Percentiles rank a stretch among this genome's conserved stretches.
Evolutionary conservation across 2,329 filamentous ascomycete genomes (phyloP).

Genomic region (Aspergillus niger): DNA sequence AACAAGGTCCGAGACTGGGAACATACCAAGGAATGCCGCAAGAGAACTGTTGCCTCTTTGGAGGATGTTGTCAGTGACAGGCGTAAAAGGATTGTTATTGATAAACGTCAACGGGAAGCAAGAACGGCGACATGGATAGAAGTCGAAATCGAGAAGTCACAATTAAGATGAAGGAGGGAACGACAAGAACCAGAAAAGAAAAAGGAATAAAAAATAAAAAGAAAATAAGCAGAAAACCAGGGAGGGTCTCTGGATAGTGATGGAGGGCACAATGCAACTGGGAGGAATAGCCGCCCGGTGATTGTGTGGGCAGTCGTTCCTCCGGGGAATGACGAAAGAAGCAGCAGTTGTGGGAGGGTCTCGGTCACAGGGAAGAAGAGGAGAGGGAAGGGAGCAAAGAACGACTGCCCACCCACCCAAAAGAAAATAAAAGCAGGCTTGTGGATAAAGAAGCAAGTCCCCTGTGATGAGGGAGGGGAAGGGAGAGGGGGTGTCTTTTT

Average conservation of each 20-base stretch:
- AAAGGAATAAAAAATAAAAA: no score
- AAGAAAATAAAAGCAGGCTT: slow-evolving; percentile 15
- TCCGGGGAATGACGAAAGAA: slow-evolving; percentile 41
- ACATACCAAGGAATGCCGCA: slow-evolving; percentile 30
- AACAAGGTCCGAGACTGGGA: slow-evolving; percentile 11
- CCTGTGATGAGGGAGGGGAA: slow-evolving; percentile 20
- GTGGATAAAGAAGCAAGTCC: slow-evolving; percentile 17
- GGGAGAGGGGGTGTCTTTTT: slow-evolving; percentile 6
- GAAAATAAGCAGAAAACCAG: slow-evolving; percentile 10
- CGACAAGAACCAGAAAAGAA: slow-evolving; percentile 11
- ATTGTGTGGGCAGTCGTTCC: slow-evolving; percentile 41
- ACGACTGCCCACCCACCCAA: slow-evolving; percentile 28
- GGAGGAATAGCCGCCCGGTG: slow-evolving; percentile 24
- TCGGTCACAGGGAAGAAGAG: slow-evolving; percentile 19
- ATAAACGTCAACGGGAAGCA: slow-evolving; percentile 13
- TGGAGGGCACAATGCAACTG: slow-evolving; percentile 15
- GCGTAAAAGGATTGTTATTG: slow-evolving; percentile 22
- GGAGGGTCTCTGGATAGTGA: slow-evolving; percentile 1
- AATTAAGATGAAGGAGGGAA: slow-evolving; percentile 10
- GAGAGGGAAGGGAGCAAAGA: slow-evolving; percentile 20
- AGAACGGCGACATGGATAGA: not conserved
- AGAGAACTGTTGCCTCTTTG: slow-evolving; percentile 22
- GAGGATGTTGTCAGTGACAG: slow-evolving; percentile 22
- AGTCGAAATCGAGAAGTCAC: slow-evolving; percentile 4
- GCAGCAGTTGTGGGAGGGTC: slow-evolving; percentile 10